Evolutionary conservation across 805 yeast genomes (phyloP).

Genomic region (Yarrowia sp.): DNA sequence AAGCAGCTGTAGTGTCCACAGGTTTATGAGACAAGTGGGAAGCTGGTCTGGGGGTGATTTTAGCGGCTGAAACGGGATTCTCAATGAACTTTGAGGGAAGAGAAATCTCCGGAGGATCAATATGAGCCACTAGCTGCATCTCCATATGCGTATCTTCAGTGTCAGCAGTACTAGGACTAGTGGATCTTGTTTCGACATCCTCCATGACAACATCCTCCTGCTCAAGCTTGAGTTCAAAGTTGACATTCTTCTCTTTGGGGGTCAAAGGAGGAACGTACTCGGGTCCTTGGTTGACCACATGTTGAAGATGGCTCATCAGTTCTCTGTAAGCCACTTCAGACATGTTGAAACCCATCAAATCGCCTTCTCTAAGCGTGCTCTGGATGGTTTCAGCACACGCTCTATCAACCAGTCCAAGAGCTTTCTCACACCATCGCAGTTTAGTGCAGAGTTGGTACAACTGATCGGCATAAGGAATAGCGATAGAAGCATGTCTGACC

Average conservation of each 20-base stretch:
- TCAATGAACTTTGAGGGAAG: background rate
- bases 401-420: conserved; percentile 18
- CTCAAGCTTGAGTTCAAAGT: background rate
- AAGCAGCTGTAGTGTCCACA: conserved; percentile 9
- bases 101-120: background rate
- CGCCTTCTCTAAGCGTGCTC: conserved; percentile 3
- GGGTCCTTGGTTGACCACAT: background rate
- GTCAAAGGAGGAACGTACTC: background rate
- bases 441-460: conserved; percentile 44
- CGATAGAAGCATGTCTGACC: conserved; percentile 61
- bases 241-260: background rate
- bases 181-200: background rate
- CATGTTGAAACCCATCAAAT: conserved; percentile 18
- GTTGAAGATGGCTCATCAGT: background rate
- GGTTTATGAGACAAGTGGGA: background rate
- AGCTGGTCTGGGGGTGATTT: background rate
- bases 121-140: background rate
- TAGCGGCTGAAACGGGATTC: background rate
- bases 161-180: background rate
- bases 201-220: background rate
- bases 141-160: background rate
- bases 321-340: conserved; percentile 13
- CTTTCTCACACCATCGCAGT: conserved; percentile 43
- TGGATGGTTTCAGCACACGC: background rate
- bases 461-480: conserved; percentile 48